Evolutionary conservation across 768 basidiomycete genomes (phyloP), one percentile per base, ranked within the genome.

Genomic region (Lentinula sp.): DNA sequence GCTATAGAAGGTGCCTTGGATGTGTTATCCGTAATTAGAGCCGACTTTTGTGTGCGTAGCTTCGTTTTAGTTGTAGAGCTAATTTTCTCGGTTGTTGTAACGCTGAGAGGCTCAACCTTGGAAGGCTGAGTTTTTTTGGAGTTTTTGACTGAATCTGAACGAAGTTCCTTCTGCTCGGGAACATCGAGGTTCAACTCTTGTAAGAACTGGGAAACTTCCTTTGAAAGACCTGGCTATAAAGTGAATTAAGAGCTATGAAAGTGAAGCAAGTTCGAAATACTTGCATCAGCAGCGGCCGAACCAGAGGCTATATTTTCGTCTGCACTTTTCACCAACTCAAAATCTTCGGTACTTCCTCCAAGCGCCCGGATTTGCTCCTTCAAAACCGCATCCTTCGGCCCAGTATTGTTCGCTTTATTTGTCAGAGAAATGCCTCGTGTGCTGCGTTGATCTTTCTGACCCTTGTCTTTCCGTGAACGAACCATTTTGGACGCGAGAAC

Each of bases 341-440:
- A 68, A 63, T 84, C 83, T 16, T 74, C 76, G 37, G 77, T 75
- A 42, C 75, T 78, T 21, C 80, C 82, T 23, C 82, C 83, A 2
- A 83, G 66, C 1, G 78, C 75, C 6, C 70, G 63, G 5, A 82
- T 68, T 57, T 75, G 73, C 8, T 71, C 65, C 61, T 71, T 73
- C 49, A 73, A 53, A 57, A 67, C 46, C 4, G 59, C 59, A 55
- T 68, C 66, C 11, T 64, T 58, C 13, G 31, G n/a, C 54, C 58
- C 57, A 16, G 48, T 48, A 15, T 56, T 61, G 59, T 57, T 61
- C 5, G 63, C 53, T 52, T 65, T 63, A 39, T 63, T 65, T 28
- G 57, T 63, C 3, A 62, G 42, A 18, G 61, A 64, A 5, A 59
- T 34, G 28, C 62, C 66, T 11, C 18, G n/a, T 31, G 32, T 10